Evolutionary conservation across 1,139 yeast genomes (phyloP).

Genomic region (Suhomyces bokatorum): DNA sequence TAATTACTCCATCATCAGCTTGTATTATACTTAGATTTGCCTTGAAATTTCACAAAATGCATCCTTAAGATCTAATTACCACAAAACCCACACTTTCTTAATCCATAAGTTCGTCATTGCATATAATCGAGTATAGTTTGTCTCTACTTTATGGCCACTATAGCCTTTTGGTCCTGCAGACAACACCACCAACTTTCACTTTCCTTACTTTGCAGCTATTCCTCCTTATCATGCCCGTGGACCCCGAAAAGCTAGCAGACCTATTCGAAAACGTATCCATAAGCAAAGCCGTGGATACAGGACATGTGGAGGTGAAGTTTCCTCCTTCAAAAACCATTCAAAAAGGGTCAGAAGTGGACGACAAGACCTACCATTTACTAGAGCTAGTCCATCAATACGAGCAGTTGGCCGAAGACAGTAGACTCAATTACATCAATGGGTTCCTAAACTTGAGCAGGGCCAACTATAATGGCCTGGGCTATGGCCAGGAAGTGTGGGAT

Average conservation of each 20-base stretch:
- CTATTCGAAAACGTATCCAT: constrained; percentile 19
- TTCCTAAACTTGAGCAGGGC: constrained; percentile 42
- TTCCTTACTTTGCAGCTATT: not conserved
- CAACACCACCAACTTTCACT: not conserved
- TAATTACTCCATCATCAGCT: too few species aligned
- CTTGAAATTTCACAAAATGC: too few species aligned
- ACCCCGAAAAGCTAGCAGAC: constrained; percentile 14
- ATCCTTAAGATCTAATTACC: too few species aligned
- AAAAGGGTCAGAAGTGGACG: constrained; percentile 18
- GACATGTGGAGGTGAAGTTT: constrained; percentile 5
- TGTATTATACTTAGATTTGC: too few species aligned
- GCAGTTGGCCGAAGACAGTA: constrained; percentile 18
- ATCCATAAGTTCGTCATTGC: too few species aligned
- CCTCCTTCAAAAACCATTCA: not conserved
- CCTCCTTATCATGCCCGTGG: constrained; percentile 1
- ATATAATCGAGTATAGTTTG: too few species aligned
- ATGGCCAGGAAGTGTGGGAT: constrained; percentile 30
- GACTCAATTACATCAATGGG: constrained; percentile 31
- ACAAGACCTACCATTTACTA: constrained; percentile 24
- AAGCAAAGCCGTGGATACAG: constrained; percentile 4
- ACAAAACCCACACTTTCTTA: too few species aligned
- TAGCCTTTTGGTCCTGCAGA: not conserved
- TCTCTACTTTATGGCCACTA: too few species aligned
- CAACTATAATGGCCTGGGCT: constrained; percentile 28
- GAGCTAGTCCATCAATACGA: constrained; percentile 35